Percentiles rank a stretch among this genome's conserved stretches.
These are phyloP conservation scores for Thalassia testudinum DNA, from an alignment of 116 monocot species.

Conservation along the genomic window DNA sequence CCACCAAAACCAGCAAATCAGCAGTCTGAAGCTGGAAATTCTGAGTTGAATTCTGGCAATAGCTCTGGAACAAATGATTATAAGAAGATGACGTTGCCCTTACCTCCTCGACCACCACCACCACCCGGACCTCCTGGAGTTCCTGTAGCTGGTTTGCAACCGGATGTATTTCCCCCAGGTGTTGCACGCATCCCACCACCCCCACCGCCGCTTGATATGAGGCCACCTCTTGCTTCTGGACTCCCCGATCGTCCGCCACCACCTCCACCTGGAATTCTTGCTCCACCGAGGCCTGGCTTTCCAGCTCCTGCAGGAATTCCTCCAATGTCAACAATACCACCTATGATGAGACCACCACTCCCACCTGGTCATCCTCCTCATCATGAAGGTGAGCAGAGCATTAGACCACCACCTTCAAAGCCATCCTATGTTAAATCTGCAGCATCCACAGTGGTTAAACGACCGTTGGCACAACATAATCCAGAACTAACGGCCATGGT, in stretches of 20 bases:
- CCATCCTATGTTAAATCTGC: slow-evolving; percentile 98
- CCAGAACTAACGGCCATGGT: slow-evolving; percentile 96
- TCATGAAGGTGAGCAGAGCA: slow-evolving; percentile 24
- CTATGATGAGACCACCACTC: slow-evolving; percentile 22
- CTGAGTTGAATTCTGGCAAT: slow-evolving; percentile 12
- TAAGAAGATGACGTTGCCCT: slow-evolving; percentile 22
- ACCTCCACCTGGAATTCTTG: slow-evolving; percentile 51
- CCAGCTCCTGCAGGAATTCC: slow-evolving; percentile 36
- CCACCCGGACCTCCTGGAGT: slow-evolving; percentile 23
- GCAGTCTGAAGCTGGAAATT: slow-evolving; percentile 13
- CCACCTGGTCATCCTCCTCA: slow-evolving; percentile 18
- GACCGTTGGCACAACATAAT: slow-evolving; percentile 91
- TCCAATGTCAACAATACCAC: slow-evolving; percentile 24
- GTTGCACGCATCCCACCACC: slow-evolving; percentile 46
- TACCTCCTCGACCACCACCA: slow-evolving; percentile 42
- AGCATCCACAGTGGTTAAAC: slow-evolving; percentile 91
- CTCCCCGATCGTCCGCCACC: slow-evolving; percentile 33
- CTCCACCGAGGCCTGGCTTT: slow-evolving; percentile 38
- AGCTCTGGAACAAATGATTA: slow-evolving; percentile 14
- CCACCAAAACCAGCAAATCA: slow-evolving; percentile 21
- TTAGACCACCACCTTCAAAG: slow-evolving; percentile 34
- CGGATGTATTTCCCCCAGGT: slow-evolving; percentile 61
- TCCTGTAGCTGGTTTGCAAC: slow-evolving; percentile 18
- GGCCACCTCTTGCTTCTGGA: slow-evolving; percentile 28
- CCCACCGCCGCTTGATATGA: slow-evolving; percentile 44